Base-by-base conservation (phyloP, 1,284 basidiomycete genomes). In the Schizopora paradoxa region DNA sequence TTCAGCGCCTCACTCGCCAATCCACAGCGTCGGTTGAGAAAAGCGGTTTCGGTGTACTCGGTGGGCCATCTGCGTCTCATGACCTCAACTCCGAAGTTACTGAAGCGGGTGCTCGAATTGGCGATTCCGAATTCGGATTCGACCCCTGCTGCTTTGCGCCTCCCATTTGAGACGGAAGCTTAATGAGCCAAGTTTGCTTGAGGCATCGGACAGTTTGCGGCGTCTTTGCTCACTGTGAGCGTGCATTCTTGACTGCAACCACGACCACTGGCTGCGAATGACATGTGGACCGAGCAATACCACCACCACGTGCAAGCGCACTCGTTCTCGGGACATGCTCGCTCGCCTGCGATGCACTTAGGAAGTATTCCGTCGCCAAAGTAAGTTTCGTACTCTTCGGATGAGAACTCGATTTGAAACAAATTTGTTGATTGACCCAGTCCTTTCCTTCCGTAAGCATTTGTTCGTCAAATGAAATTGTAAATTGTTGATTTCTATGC, bases 241-340 rank as follows among this genome's bases (percentile, higher is more conserved):
- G 6, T 25, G 16, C 22, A 21, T 27, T 35, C 31, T 33, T 21
- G 29, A 25, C 33, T 19, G 16, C 21, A 38, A 45, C 43, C 34
- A 38, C 35, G 6, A 29, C 14, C 28, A 5, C 27, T 29, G 38
- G 7, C 11, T 8, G 6, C 23, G 2, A 29, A 14, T 28, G 16
- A n/a, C n/a, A 48, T 48, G 41, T 48, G 34, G 41, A 33, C 38
- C 14, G 10, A 23, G 8, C 47, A 48, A 38, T 10, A 38, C 6
- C 39, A 48, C 34, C 13, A 35, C 8, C 47, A 44, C 13, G 42
- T 44, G 19, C 43, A 43, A 6, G 25, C 43, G 13, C 34, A 45
- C 21, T 49, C 48, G 22, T 50, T 50, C 16, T 41, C 43, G 16
- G 36, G 32, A 21, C 41, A 45, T 6, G 28, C 44, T 27, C 11